phyloP scores from a whole-genome alignment of 2,329 filamentous ascomycete genomes.

The Penicillium sp. region DNA sequence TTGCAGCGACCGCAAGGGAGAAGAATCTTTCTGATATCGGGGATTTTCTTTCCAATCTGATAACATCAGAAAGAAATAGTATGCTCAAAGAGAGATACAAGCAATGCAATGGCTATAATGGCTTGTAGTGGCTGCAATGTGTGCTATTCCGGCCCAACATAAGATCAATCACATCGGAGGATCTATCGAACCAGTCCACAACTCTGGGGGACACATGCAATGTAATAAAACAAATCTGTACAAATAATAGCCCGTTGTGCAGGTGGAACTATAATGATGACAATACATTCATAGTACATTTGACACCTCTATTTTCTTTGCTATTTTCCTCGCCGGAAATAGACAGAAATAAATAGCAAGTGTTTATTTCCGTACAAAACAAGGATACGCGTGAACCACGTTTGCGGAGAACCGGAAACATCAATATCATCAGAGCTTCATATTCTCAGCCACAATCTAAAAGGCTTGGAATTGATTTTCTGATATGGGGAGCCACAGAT shows the following conservation, averaged over 20 bases:
- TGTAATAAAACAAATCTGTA: not conserved
- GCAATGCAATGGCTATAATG: not conserved
- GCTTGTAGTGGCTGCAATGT: not conserved
- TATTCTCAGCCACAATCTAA: not conserved
- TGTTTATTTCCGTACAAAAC: too few relatives aligned
- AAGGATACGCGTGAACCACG: not conserved
- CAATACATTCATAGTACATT: not conserved
- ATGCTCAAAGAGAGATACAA: not conserved
- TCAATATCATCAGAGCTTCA: slow-evolving; percentile 1
- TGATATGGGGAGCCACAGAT: slow-evolving; percentile 5
- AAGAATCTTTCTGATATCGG: slow-evolving; percentile 1
- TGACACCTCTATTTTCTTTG: not conserved
- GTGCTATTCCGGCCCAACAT: not conserved
- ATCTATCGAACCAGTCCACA: not conserved
- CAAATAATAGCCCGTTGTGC: not conserved
- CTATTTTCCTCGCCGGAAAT: not conserved
- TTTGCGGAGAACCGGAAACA: slow-evolving; percentile 6
- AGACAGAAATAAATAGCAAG: not conserved
- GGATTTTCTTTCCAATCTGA: slow-evolving; percentile 3
- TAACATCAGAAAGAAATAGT: not conserved
- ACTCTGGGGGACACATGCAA: not conserved
- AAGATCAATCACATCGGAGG: not conserved
- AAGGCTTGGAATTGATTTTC: not conserved
- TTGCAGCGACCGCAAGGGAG: slow-evolving; percentile 11
- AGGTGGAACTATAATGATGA: not conserved